These are phyloP conservation scores for Apiotrichum brassicae DNA, from an alignment of 1,284 basidiomycete species.

Conservation along the genomic window DNA sequence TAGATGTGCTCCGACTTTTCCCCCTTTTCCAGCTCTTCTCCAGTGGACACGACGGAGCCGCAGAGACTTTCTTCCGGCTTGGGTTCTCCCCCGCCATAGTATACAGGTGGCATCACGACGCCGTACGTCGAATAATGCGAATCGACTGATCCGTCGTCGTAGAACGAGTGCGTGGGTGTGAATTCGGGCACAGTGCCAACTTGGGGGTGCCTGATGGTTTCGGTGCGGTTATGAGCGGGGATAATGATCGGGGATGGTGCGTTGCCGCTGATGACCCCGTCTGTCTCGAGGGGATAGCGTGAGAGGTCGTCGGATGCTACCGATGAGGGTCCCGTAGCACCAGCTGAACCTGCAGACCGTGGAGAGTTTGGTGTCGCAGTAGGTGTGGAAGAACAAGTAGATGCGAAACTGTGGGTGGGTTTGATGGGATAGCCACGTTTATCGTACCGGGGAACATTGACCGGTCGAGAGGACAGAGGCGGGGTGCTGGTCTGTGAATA, in stretches of 20 bases:
- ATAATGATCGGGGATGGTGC: too few species aligned
- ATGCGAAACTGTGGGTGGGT: not conserved
- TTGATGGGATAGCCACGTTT: conserved; percentile 20
- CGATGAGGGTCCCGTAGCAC: not conserved
- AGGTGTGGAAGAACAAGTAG: not conserved
- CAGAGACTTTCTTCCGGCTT: not conserved
- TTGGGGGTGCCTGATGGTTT: not conserved
- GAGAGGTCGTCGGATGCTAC: not conserved
- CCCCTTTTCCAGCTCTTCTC: not conserved
- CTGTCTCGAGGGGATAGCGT: not conserved
- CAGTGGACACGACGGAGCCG: not conserved
- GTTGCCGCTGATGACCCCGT: too few species aligned
- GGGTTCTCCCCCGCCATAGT: not conserved
- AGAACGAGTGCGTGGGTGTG: too few species aligned
- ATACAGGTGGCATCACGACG: not conserved
- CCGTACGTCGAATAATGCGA: not conserved
- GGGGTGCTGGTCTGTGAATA: too few species aligned
- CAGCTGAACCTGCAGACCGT: not conserved
- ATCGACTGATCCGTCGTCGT: not conserved
- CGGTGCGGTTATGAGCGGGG: too few species aligned
- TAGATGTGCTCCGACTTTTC: not conserved
- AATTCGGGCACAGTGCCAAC: not conserved
- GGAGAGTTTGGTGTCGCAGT: not conserved
- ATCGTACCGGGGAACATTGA: conserved; percentile 15
- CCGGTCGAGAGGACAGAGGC: not conserved